Conservation (phyloP, 805 yeast genomes). For the Suhomyces pyralidae region DNA sequence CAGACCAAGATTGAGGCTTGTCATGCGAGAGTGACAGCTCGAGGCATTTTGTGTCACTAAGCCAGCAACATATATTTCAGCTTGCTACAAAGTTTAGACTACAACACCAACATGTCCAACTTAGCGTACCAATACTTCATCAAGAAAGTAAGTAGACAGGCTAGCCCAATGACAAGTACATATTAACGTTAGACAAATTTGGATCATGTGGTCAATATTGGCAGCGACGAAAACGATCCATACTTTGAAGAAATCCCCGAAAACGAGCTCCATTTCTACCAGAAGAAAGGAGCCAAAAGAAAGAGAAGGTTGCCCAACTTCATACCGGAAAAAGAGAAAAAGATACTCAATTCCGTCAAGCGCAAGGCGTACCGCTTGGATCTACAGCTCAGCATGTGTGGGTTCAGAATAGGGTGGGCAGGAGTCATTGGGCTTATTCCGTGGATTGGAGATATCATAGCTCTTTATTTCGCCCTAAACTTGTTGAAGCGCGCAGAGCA, state of each 20-base stretch:
- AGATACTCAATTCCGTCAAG: slow-evolving; percentile 34
- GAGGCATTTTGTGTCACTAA: not conserved
- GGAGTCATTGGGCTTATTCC: slow-evolving; percentile 41
- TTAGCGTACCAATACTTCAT: slow-evolving; percentile 33
- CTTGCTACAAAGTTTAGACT: not conserved
- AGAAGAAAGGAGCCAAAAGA: slow-evolving; percentile 38
- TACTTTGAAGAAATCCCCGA: slow-evolving; percentile 41
- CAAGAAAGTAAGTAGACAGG: slow-evolving; percentile 31
- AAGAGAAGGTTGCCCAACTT: slow-evolving; percentile 34
- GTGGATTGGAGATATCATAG: slow-evolving; percentile 39
- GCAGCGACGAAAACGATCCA: slow-evolving; percentile 31
- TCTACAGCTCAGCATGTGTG: slow-evolving; percentile 38
- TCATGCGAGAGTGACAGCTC: not conserved
- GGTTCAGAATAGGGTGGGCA: slow-evolving; percentile 42
- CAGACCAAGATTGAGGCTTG: not conserved
- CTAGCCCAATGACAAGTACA: not conserved
- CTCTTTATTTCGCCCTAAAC: slow-evolving; percentile 27
- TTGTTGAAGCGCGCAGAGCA: slow-evolving; percentile 29
- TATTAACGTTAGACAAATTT: slow-evolving; percentile 23
- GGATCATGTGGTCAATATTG: slow-evolving; percentile 27
- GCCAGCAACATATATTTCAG: not conserved
- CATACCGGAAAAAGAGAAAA: slow-evolving; percentile 32
- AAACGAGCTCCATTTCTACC: slow-evolving; percentile 40
- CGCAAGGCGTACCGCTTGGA: slow-evolving; percentile 38
- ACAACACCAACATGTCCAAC: slow-evolving; percentile 21